These are phyloP conservation scores for Verbascum thapsus DNA, from an alignment of 257 asterid species.

Conservation along the genomic window DNA sequence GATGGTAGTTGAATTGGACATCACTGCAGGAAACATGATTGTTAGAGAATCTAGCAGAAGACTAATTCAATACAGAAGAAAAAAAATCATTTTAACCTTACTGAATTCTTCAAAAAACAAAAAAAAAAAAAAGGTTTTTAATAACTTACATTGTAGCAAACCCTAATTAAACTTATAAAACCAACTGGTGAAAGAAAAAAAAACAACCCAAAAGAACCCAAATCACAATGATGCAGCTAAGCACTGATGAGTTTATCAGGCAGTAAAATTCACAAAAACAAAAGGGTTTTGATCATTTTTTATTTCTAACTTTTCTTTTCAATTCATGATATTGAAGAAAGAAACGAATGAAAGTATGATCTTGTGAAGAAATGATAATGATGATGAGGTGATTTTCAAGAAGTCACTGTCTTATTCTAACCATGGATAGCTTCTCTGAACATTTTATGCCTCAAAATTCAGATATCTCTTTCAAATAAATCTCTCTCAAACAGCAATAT, in stretches of 20 bases:
- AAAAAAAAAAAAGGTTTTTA: conserved; percentile 14
- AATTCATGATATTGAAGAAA: conserved; percentile 14
- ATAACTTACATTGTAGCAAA: conserved; percentile 37
- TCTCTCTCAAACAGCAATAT: conserved; percentile 28
- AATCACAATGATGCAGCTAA: conserved; percentile 38
- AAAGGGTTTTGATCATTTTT: conserved; percentile 25
- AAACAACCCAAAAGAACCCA: conserved; percentile 38
- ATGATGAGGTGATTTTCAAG: conserved; percentile 37
- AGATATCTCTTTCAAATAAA: conserved; percentile 34
- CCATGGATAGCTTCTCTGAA: conserved; percentile 41
- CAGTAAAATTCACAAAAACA: conserved; percentile 30
- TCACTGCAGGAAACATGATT: conserved; percentile 51
- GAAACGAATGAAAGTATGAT: conserved; percentile 1
- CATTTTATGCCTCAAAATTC: conserved; percentile 31
- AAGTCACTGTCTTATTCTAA: conserved; percentile 38
- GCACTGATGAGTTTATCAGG: conserved; percentile 25
- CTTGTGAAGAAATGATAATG: conserved; percentile 35
- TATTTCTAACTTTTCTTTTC: not conserved
- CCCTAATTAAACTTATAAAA: conserved; percentile 46
- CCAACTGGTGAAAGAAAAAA: conserved; percentile 44
- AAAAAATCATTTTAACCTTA: conserved; percentile 22
- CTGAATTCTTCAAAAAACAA: conserved; percentile 14
- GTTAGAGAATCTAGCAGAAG: conserved; percentile 20
- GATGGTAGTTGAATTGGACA: conserved; percentile 46
- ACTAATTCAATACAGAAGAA: conserved; percentile 3